Conservation (phyloP, 2,329 filamentous ascomycete genomes). For the Aspergillus quadricinctus region DNA sequence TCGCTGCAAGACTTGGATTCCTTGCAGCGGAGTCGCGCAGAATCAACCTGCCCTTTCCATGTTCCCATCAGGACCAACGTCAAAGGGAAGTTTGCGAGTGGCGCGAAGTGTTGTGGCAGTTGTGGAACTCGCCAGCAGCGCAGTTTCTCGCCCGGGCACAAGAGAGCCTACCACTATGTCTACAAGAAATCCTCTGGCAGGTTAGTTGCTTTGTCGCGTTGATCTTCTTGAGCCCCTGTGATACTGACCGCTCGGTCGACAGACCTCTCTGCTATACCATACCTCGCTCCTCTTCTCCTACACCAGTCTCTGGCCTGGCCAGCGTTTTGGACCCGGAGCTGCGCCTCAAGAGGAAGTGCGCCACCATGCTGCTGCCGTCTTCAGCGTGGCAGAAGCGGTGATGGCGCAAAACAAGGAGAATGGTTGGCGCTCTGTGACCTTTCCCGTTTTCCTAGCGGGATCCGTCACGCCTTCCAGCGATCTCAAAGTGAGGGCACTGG, state of each 20-base stretch:
- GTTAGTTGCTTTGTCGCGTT: constrained; percentile 25
- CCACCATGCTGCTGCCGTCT: constrained; percentile 42
- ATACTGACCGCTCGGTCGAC: constrained; percentile 7
- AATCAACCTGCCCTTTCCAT: constrained; percentile 25
- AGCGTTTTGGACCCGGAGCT: constrained; percentile 39
- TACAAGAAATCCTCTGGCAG: constrained; percentile 41
- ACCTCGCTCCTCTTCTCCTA: constrained; percentile 50
- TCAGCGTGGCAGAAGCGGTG: constrained; percentile 38
- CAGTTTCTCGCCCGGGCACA: constrained; percentile 33
- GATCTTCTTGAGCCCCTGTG: neutral
- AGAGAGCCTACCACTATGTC: constrained; percentile 32
- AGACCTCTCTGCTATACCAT: constrained; percentile 44
- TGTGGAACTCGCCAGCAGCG: constrained; percentile 37
- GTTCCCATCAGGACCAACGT: constrained; percentile 19
- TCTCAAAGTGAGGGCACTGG: constrained; percentile 45
- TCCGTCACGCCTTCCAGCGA: constrained; percentile 37
- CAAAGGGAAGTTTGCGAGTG: constrained; percentile 33
- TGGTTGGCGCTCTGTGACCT: constrained; percentile 46
- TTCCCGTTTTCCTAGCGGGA: constrained; percentile 54
- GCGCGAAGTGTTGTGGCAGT: constrained; percentile 32
- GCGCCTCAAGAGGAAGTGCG: constrained; percentile 41
- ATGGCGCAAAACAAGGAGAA: constrained; percentile 37
- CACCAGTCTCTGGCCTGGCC: constrained; percentile 50
- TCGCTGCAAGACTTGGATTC: constrained; percentile 44
- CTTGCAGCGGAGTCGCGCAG: constrained; percentile 39